Evolutionary conservation across 2,329 filamentous ascomycete genomes (phyloP), one percentile per base, ranked within the genome.

Genomic region (Ceratocystis albifundus): DNA sequence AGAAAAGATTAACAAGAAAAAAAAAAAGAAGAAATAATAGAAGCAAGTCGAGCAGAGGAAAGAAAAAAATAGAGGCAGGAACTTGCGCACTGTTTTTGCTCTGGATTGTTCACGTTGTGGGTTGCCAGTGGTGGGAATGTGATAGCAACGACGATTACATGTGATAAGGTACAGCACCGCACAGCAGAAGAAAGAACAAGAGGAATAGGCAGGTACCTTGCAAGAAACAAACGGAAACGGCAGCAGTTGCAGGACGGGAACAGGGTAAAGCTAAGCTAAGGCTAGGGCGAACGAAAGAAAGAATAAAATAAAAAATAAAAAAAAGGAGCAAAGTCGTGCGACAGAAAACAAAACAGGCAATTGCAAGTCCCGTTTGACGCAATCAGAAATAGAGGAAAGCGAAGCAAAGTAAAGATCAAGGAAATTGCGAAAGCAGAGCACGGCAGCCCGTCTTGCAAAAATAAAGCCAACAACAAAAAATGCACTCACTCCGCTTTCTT

Each of bases 81-180:
- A 57, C 53, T 57, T 28, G 17, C 32, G 53, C 28, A 36, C 53
- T 59, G 53, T 15, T 57, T 48, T n/a, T 17, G 20, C 22, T 59
- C 36, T 12, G 36, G 36, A 41, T 41, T 12, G 36, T 12, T 41
- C 36, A 41, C 36, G 36, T 41, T 41, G 36, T 59, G 53, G 53
- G 32, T 59, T 59, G 53, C 32, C 28, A 59, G 28, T 59, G 53
- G 25, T n/a, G 28, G 32, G 53, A 59, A 59, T 59, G 53, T 17
- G 28, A 20, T 32, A 6, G 15, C 17, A 41, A 41, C 36, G 36
- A 41, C 10, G 36, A 41, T 41, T 41, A 41, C 36, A 59, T 59
- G 53, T 59, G 53, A 15, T 32, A 53, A 53, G 48, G 48, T 20
- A 4, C 45, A 17, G 48, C 4, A 53, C 25, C 20, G 48, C 48